Base-by-base conservation (phyloP, 2,329 filamentous ascomycete species). In the Sporothrix protearum region DNA sequence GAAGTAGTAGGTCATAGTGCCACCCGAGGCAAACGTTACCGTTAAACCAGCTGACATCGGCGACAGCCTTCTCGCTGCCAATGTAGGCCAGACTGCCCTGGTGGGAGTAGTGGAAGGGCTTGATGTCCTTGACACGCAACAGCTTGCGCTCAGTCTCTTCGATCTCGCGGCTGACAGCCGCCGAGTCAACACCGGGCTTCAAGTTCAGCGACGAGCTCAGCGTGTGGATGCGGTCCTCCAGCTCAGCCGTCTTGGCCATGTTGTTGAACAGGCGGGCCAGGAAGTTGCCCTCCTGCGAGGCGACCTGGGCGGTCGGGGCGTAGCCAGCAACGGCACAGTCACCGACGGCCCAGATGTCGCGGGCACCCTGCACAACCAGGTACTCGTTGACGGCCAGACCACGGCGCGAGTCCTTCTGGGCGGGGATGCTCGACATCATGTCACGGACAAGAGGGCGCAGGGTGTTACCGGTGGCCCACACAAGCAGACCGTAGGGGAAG, bases 301-400 rank as follows among this genome's bases (percentile, higher is more conserved):
- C 96, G 63, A 99, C 96, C 85, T 99, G 96, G 39, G 96, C 96
- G 9, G 96, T 99, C 47, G 96, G 96, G 39, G 96, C 96, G 80
- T 99, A 99, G 81, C 97, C 97, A 76, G 96, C 96, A 67, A 98
- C 92, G 71, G 95, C 95, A 81, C 96, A 99, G 85, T 99, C 96
- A 78, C 96, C 96, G 69, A 97, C 91, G 67, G 96, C 96, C 96
- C 96, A 99, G 81, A 99, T 92, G 80, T 98, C 96, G 79, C 96
- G 94, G 66, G 95, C 89, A 71, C 96, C 96, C 83, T 99, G 97
- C 74, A 99, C 96, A 73, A 98, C 96, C 14, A 99, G 91, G 83
- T 97, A 99, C 83, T 99, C 96, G 84, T 99, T 99, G 75, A 99
- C 96, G 71, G 93, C 93, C 66, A 99, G 89, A 80, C 96, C 96